Evolutionary conservation across 1,284 basidiomycete genomes (phyloP).

Genomic region (Ceratobasidium sp.): DNA sequence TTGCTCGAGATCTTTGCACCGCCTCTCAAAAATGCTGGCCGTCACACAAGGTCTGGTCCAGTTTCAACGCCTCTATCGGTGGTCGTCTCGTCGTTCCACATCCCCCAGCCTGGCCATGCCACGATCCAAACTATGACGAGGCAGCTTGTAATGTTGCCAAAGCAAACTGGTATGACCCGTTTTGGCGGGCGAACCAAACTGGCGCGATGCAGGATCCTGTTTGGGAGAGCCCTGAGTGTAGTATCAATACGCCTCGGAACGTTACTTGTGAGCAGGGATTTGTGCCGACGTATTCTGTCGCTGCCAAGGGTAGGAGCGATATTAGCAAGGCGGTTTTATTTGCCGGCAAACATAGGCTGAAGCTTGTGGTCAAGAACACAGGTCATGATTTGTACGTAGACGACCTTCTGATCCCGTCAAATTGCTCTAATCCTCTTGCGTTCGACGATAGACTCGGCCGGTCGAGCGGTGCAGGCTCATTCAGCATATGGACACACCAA

Average conservation of each 20-base stretch:
- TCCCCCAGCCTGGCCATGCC: too few species aligned
- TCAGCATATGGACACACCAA: constrained; percentile 47
- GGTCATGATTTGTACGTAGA: constrained; percentile 37
- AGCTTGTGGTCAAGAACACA: too few species aligned
- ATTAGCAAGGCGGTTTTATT: constrained; percentile 31
- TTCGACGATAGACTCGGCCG: constrained; percentile 32
- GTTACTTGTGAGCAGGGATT: too few species aligned
- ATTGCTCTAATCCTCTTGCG: not conserved
- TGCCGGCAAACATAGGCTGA: constrained; percentile 13
- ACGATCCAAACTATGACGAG: constrained; percentile 35
- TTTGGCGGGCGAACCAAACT: constrained; percentile 41
- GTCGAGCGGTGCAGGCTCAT: constrained; percentile 38
- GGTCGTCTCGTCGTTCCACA: constrained; percentile 28
- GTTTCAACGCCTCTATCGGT: constrained; percentile 22
- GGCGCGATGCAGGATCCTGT: constrained; percentile 30
- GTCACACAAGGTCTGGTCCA: not conserved
- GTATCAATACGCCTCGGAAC: too few species aligned
- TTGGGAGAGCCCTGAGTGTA: constrained; percentile 25
- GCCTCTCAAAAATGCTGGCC: constrained; percentile 38
- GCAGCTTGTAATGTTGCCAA: constrained; percentile 22
- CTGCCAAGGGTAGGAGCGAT: not conserved
- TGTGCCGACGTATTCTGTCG: constrained; percentile 33
- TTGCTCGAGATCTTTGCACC: not conserved
- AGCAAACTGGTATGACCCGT: constrained; percentile 35
- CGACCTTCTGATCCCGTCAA: not conserved